Evolutionary conservation across 306 rosid genomes (phyloP), one percentile per base, ranked within the genome.

Genomic region (Canavalia gladiata): DNA sequence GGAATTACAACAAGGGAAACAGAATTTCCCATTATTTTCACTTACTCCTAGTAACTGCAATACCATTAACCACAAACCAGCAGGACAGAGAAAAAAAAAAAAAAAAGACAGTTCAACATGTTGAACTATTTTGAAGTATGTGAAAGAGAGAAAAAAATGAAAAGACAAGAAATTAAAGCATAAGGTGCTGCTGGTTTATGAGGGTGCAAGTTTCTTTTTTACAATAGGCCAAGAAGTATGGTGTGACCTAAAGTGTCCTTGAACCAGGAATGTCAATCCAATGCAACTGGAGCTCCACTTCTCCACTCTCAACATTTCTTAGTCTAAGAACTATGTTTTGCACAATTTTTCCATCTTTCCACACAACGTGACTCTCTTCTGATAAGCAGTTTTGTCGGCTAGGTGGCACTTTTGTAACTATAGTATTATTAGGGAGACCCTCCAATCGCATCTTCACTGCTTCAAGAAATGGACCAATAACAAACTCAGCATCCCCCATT

Each of bases 401-500:
- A 30, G 98, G 94, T 50, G 64, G 83, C 56, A 90, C 83, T 72
- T 31, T 92, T 5, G 88, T 77, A 8, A 91, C 51, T 60, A 92
- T 83, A 0, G 95, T 87, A 54, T 88, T 93, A 12, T 81, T 76
- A 2, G 89, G 85, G 13, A 90, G 83, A 60, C 84, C 85, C 65
- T 70, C 57, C 67, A 82, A 49, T 0, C 71, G 64, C 91, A 83
- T 84, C 88, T 66, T 87, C 5, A 87, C 30, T 1, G 86, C 97
- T 72, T 89, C 84, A 3, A 89, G 2, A 37, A 90, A 90, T 0
- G 89, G 85, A 4, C 83, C 83, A 11, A 90, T 86, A 6, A 74
- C 84, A 81, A 94, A 88, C 82, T 92, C 97, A 5, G 97, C 97
- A 28, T 92, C 92, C 29, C 98, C 98, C 97, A 94, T 89, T 84